phyloP scores from a whole-genome alignment of 805 yeast genomes.

The Saccharomycopsis sp. region DNA sequence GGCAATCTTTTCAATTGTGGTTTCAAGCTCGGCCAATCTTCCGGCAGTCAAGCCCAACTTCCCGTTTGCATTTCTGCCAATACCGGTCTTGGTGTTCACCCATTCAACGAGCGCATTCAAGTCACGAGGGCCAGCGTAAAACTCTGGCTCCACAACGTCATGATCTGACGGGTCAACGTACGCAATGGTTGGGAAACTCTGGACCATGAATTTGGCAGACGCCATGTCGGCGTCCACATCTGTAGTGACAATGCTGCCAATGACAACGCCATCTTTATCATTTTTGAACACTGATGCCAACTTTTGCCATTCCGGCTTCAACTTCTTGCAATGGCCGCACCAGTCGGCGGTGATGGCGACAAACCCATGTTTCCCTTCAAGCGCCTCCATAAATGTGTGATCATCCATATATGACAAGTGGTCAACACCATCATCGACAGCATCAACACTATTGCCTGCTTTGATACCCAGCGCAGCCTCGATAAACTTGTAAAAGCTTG shows the following conservation, averaged over 20 bases:
- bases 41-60: conserved; percentile 29
- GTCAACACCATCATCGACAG: conserved; percentile 22
- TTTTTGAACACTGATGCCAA: conserved; percentile 37
- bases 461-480: conserved; percentile 30
- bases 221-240: conserved; percentile 37
- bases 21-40: conserved; percentile 26
- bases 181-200: conserved; percentile 44
- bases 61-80: conserved; percentile 32
- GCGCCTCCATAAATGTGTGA: conserved; percentile 32
- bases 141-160: conserved; percentile 24
- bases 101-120: conserved; percentile 45
- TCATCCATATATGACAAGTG: conserved; percentile 29
- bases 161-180: conserved; percentile 34
- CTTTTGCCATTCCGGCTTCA: conserved; percentile 39
- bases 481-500: conserved; percentile 39
- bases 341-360: conserved; percentile 45
- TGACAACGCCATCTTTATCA: conserved; percentile 30
- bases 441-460: too few relatives aligned
- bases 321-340: conserved; percentile 45
- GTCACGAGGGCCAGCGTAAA: conserved; percentile 34
- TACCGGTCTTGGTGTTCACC: conserved; percentile 35
- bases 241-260: conserved; percentile 37
- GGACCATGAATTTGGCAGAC: conserved; percentile 32
- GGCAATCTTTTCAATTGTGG: conserved; percentile 25
- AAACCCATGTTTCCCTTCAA: conserved; percentile 29